A percentile compares a stretch with the other conserved stretches of the same genome.
Conservation (phyloP, 192 early-diverging fungal genomes). For the Backusella circina region DNA sequence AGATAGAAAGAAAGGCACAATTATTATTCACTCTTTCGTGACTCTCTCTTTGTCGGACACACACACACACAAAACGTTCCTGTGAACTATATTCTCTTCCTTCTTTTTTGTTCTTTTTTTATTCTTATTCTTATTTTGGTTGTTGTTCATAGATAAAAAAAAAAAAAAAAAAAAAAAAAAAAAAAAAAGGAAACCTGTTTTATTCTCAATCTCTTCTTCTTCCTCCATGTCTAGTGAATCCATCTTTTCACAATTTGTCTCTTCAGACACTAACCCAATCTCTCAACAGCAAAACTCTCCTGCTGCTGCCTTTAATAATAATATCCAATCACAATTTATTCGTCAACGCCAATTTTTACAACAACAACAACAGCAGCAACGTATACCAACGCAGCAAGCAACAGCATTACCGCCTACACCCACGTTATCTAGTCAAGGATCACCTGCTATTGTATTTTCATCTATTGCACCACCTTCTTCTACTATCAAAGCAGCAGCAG, state of each 20-base stretch:
- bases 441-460: slow-evolving; percentile 7
- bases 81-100: not conserved
- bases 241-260: not conserved
- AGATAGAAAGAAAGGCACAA: not conserved
- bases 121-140: not conserved
- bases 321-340: not conserved
- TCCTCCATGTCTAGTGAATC: not conserved
- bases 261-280: not conserved
- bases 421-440: slow-evolving; percentile 12
- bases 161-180: no score
- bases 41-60: not conserved
- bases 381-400: not conserved
- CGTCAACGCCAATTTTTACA: slow-evolving; percentile 1
- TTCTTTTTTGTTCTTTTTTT: not conserved
- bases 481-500: not conserved
- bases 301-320: not conserved
- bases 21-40: not conserved
- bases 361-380: not conserved
- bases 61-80: not conserved
- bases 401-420: slow-evolving; percentile 6
- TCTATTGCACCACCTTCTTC: not conserved
- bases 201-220: not conserved
- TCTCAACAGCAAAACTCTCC: not conserved
- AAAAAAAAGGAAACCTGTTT: no score
- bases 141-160: no score